These are phyloP conservation scores for Leishmania guyanensis DNA, from an alignment of 208 protist genomes.

Conservation along the genomic window DNA sequence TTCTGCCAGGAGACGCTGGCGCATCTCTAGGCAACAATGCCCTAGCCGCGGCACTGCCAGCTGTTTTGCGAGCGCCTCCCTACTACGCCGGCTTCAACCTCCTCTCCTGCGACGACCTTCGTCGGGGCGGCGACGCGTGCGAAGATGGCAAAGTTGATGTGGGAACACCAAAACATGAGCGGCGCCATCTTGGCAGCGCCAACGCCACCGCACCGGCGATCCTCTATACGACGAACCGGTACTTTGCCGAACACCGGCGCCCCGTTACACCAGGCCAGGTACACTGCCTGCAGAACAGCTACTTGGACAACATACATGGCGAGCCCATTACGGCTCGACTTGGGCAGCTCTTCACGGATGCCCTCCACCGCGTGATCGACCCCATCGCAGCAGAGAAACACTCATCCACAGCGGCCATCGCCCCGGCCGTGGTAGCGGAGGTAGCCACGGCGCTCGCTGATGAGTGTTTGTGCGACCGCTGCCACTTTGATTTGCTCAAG, in stretches of 20 bases:
- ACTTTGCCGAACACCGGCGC: conserved; percentile 25
- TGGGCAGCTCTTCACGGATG: conserved; percentile 27
- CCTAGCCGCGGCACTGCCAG: background rate
- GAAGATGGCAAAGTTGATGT: background rate
- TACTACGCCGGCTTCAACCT: conserved; percentile 72
- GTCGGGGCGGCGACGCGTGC: background rate
- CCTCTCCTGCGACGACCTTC: conserved; percentile 36
- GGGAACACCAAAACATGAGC: background rate
- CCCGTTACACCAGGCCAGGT: conserved; percentile 29
- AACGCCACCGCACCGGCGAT: conserved; percentile 1
- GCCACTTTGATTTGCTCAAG: conserved; percentile 37
- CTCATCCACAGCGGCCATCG: background rate
- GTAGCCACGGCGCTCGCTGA: conserved; percentile 41
- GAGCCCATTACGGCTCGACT: conserved; percentile 55
- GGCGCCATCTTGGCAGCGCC: conserved; percentile 9
- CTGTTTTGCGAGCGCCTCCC: conserved; percentile 16
- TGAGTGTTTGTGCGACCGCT: conserved; percentile 41
- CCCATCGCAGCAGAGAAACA: conserved; percentile 17
- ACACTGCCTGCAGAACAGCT: conserved; percentile 65
- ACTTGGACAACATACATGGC: conserved; percentile 49
- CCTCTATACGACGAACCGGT: conserved; percentile 63
- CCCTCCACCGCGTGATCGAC: conserved; percentile 15
- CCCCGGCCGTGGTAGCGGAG: conserved; percentile 12
- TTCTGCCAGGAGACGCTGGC: conserved; percentile 15
- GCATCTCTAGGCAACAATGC: background rate